Evolutionary conservation across 352 stramenopile genomes (phyloP), one percentile per base, ranked within the genome.

Genomic region (Pythium sp.): DNA sequence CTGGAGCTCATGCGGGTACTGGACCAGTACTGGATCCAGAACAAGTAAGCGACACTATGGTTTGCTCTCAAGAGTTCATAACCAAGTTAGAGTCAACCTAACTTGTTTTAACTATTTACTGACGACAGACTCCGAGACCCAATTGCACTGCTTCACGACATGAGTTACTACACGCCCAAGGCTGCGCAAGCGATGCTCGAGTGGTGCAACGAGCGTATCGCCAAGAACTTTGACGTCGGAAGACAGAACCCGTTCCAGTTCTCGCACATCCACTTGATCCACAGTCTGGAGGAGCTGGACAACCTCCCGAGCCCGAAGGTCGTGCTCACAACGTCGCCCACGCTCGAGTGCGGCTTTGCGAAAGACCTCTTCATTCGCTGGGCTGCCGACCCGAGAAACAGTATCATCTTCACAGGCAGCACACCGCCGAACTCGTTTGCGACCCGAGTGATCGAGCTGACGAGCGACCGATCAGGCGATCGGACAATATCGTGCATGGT

Each of bases 1-100:
- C 78, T 99, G 1, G 97, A 99, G 80, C 72, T 99, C 8, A 91
- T 98, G 68, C 84, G 97, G n/a, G 77, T 98, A 3, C 69, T 99
- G 24, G 88, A 98, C 70, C 85, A 97, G 75, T 97, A 98, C 75
- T 99, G 96, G 96, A 97, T 98, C 63, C 82, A 96, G 62, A 95
- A 98, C 75, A 97, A 98, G 78, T 93, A 87, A 32, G 84, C 49
- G 71, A 5, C 9, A 9, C 15, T 60, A 5, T 43, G 3, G 8
- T 28, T 41, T 59, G 28, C 6, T 43, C 1, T 5, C 7, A 20
- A 41, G 6, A 43, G 7, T 9, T 7, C 9, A 24, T 72, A 28
- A 36, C 0, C 12, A 38, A 14, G 22, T 24, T n/a, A 56, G 2
- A 30, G 58, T 14, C 9, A 28, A 0, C 72, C 8, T 46, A 46